Evolutionary conservation across 768 basidiomycete genomes (phyloP), one percentile per base, ranked within the genome.

Genomic region (Tylopilus subfusipes): DNA sequence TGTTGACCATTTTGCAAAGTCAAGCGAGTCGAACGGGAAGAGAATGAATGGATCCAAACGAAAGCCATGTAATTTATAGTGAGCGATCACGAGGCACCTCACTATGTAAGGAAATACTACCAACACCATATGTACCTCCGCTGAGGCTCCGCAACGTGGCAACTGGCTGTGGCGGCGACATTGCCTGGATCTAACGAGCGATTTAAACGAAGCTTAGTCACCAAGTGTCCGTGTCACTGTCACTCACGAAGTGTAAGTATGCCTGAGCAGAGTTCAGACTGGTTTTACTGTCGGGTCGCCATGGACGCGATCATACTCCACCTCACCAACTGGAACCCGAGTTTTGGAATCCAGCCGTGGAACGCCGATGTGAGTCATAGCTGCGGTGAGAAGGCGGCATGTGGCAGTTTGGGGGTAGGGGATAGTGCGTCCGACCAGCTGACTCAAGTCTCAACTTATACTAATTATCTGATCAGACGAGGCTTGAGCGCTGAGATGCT

Each of bases 1-100:
- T 36, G 45, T 68, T 67, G 5, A 70, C 60, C 69, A 70, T 70
- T 47, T 22, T 47, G 46, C 36, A 38, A 30, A 47, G 19, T 40
- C 10, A 21, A 31, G 12, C 21, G 16, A 24, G 30, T 29, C 12
- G 11, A 27, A n/a, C 8, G 30, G 33, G 46, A 55, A 18, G 12
- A 5, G 33, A 21, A 18, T 7, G 8, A 7, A 8, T 21, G n/a
- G 38, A 39, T 39, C 12, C 2, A 4, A 18, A 10, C 10, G 19
- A 36, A 16, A 18, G 10, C 12, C 16, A 18, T 31, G 0, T 18
- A 29, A 42, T 53, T 64, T 61, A 64, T 64, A 57, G 7, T 14
- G 44, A 40, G 1, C 21, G n/a, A n/a, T n/a, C n/a, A n/a, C n/a
- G 7, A 18, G n/a, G 25, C 22, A 24, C 39, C 25, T 14, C 8